Evolutionary conservation across 2,329 filamentous ascomycete genomes (phyloP), one percentile per base, ranked within the genome.

Genomic region (Sarocladiaceae sp.): DNA sequence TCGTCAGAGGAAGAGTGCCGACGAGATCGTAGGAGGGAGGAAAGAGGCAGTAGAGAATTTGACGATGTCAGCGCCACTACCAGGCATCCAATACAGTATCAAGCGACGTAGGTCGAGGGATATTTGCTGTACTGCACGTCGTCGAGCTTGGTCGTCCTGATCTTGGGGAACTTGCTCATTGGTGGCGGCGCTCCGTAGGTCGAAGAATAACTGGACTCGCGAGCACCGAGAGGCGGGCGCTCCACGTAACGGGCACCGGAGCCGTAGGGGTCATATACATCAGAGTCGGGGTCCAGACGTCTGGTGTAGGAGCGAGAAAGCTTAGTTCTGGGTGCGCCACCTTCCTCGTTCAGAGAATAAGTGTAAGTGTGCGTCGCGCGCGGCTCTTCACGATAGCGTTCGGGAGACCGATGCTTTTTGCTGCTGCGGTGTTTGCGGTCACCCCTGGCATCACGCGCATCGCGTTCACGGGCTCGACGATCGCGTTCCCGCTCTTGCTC

Each of bases 331-430:
- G 44, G 44, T 4, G 26, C n/a, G 18, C 44, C 44, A 17, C 44
- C 44, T 8, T 48, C 44, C n/a, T 48, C 44, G 23, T 48, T 33
- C 26, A 29, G n/a, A 20, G 44, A 17, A 17, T 48, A 48, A 17
- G 25, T 48, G 26, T 48, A 33, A 6, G 28, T 48, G 7, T 42
- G 37, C 7, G 28, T 17, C n/a, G 40, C 28, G 11, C 44, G 44
- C 10, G 44, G 44, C 44, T 48, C 44, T 17, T 48, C 44, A 8
- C 28, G 26, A 17, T 48, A 48, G 10, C 58, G 55, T 11, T 67
- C 68, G 11, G 68, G 67, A 18, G 68, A 69, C 3, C 62, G 66
- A 15, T 64, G 63, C 42, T 64, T 67, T 59, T 64, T 66, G 57
- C 62, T 66, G 54, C 60, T 61, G 51, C 69, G 67, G 25, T 70